Percentiles rank a stretch among this genome's conserved stretches.
phyloP scores from a whole-genome alignment of 108 stramenopile species.

The Parietichytrium sp. region DNA sequence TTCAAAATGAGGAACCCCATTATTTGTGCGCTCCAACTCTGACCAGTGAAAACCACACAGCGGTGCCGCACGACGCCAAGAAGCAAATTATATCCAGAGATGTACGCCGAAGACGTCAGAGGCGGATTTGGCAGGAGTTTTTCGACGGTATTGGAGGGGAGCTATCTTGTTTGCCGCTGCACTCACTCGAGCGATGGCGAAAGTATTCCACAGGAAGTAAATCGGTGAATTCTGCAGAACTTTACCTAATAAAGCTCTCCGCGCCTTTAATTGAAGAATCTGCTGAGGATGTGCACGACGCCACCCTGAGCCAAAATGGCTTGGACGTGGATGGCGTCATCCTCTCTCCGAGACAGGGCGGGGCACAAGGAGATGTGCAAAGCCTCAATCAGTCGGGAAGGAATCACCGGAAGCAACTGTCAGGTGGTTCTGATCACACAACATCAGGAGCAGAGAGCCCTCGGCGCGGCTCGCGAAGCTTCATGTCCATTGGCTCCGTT shows the following conservation, averaged over 20 bases:
- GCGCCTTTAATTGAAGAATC: no score
- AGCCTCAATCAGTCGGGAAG: no score
- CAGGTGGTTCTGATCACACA: no score
- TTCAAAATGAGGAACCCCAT: background rate
- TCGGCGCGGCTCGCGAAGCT: constrained; percentile 11
- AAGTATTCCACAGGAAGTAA: background rate
- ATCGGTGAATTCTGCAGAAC: background rate
- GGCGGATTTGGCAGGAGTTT: background rate
- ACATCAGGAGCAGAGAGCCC: no score
- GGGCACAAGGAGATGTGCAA: no score
- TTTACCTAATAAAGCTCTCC: background rate
- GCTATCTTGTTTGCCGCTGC: background rate
- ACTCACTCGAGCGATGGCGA: constrained; percentile 33
- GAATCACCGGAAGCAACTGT: no score
- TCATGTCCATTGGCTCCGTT: background rate
- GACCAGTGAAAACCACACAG: background rate
- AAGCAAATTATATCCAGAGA: background rate
- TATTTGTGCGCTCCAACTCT: background rate
- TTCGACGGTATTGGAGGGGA: background rate
- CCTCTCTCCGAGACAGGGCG: no score
- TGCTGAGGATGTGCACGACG: no score
- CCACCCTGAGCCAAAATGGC: no score
- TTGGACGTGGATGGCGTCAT: no score
- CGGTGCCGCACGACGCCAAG: background rate
- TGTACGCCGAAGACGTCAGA: background rate